Conservation (phyloP, 768 basidiomycete species). For the Rubroboletus satanas region DNA sequence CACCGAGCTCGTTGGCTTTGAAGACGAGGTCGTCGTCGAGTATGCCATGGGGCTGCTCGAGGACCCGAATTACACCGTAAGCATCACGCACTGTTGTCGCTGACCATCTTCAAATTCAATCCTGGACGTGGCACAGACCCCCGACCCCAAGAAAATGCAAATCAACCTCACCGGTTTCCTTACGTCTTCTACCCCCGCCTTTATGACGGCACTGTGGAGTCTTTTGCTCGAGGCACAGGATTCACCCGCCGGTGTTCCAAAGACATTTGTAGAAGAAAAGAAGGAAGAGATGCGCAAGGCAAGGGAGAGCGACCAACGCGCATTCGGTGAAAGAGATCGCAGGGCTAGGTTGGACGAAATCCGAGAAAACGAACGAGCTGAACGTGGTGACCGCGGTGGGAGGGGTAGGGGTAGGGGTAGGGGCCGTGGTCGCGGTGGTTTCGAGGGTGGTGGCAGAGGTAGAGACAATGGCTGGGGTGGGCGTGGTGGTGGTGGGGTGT, state of each 20-base stretch:
- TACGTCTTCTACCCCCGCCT: conserved; percentile 76
- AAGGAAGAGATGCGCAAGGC: conserved; percentile 85
- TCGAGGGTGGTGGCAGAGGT: conserved; percentile 48
- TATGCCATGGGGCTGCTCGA: conserved; percentile 95
- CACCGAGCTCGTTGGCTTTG: conserved; percentile 84
- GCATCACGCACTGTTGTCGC: conserved; percentile 18
- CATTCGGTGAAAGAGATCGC: conserved; percentile 69
- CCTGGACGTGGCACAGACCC: conserved; percentile 47
- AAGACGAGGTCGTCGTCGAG: conserved; percentile 96
- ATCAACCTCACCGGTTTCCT: conserved; percentile 93
- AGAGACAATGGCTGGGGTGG: conserved; percentile 65
- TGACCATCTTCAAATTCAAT: not conserved
- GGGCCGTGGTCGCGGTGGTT: conserved; percentile 46
- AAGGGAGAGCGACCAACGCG: conserved; percentile 56
- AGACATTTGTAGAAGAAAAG: conserved; percentile 86
- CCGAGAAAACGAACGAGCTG: conserved; percentile 54
- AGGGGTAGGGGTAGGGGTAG: conserved; percentile 60
- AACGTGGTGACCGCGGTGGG: conserved; percentile 39
- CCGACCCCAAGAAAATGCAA: conserved; percentile 95
- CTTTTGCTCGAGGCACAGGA: conserved; percentile 91
- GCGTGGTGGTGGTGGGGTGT: conserved; percentile 42
- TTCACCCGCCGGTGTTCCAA: conserved; percentile 85
- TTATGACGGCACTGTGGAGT: conserved; percentile 88
- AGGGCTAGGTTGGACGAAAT: conserved; percentile 66
- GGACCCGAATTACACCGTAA: conserved; percentile 76